A percentile compares a stretch with the other conserved stretches of the same genome.
Conservation (phyloP, 225 moss, liverwort and hornwort genomes). For the Rhytidiadelphus loreus region DNA sequence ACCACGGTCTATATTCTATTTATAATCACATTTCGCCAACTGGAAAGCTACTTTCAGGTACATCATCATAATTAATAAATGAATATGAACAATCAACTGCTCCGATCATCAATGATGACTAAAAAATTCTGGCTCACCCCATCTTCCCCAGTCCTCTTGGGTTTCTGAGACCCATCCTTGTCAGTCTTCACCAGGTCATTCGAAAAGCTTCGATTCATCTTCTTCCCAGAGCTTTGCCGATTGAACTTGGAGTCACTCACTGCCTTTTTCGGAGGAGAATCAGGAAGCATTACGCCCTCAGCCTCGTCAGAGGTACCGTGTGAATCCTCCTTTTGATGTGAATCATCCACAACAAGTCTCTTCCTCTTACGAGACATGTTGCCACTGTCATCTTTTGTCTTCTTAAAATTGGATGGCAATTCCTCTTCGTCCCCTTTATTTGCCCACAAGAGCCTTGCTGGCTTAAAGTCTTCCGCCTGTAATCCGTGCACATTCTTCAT, state of each 20-base stretch:
- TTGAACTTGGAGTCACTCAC: slow-evolving; percentile 34
- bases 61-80: not conserved
- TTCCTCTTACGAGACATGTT: slow-evolving; percentile 27
- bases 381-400: slow-evolving; percentile 34
- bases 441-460: slow-evolving; percentile 1
- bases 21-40: not conserved
- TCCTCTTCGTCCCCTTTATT: slow-evolving; percentile 15
- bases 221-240: slow-evolving; percentile 39
- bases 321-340: slow-evolving; percentile 11
- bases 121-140: slow-evolving; percentile 56
- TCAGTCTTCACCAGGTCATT: slow-evolving; percentile 30
- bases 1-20: not conserved
- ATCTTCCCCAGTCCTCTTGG: slow-evolving; percentile 83
- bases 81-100: not conserved
- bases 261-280: slow-evolving; percentile 31
- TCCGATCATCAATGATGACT: not conserved
- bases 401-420: not conserved
- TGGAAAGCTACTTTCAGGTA: not conserved
- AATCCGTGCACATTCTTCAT: slow-evolving; percentile 46
- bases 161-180: slow-evolving; percentile 37
- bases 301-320: slow-evolving; percentile 14
- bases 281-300: slow-evolving; percentile 1
- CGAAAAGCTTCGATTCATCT: slow-evolving; percentile 39
- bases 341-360: slow-evolving; percentile 23
- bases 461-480: slow-evolving; percentile 14